These are phyloP conservation scores for Populus ilicifolia DNA, from an alignment of 345 rosid species.

Conservation along the genomic window DNA sequence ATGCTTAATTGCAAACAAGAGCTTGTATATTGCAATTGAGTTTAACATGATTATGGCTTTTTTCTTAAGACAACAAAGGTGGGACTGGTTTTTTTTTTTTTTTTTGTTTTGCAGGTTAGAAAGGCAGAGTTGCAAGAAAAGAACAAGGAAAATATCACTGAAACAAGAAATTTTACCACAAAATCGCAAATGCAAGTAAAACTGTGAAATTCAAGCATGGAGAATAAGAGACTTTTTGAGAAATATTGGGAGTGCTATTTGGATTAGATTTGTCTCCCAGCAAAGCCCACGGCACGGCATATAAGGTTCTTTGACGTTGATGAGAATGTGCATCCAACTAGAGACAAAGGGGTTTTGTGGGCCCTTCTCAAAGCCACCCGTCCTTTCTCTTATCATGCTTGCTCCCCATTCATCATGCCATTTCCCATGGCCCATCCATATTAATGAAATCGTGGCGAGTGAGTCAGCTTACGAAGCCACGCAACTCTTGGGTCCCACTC, in stretches of 20 bases:
- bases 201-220: too few species aligned
- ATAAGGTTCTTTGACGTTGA: conserved; percentile 15
- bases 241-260: not conserved
- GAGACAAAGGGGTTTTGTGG: conserved; percentile 22
- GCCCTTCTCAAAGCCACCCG: conserved; percentile 14
- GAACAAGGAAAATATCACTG: too few species aligned
- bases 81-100: not conserved
- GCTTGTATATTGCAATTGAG: not conserved
- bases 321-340: conserved; percentile 9
- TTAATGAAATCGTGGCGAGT: conserved; percentile 25
- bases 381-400: conserved; percentile 12
- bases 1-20: too few species aligned
- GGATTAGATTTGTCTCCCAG: conserved; percentile 9
- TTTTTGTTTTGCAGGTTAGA: too few species aligned
- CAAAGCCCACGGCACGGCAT: not conserved
- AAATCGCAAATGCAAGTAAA: not conserved
- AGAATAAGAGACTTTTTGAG: not conserved
- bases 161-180: not conserved
- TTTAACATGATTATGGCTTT: not conserved
- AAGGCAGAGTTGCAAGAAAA: too few species aligned
- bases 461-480: conserved; percentile 25
- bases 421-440: conserved; percentile 16
- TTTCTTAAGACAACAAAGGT: not conserved
- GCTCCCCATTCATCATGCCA: conserved; percentile 19
- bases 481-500: conserved; percentile 20